Percentiles rank a stretch among this genome's conserved stretches.
phyloP scores from a whole-genome alignment of 164 flowering plant genomes.

The Kingdonia uniflora region DNA sequence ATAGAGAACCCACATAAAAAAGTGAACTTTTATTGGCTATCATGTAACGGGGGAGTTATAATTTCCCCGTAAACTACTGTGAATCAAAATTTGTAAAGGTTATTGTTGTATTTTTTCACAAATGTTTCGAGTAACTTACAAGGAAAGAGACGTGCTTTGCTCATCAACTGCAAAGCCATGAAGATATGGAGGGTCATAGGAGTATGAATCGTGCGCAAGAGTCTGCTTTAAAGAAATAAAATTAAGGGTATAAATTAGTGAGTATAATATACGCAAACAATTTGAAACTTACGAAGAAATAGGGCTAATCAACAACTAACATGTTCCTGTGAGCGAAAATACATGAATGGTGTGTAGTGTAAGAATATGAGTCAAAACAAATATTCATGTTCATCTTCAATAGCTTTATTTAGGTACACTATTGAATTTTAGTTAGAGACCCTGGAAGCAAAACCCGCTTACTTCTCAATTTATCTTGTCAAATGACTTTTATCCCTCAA shows the following conservation, averaged over 20 bases:
- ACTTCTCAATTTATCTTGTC: slow-evolving; percentile 97
- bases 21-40: too few relatives aligned
- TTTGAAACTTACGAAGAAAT: neutral
- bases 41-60: too few relatives aligned
- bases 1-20: too few relatives aligned
- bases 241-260: neutral
- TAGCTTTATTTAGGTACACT: neutral
- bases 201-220: slow-evolving; percentile 75
- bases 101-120: too few relatives aligned
- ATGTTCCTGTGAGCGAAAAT: slow-evolving; percentile 94
- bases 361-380: slow-evolving; percentile 31
- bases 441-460: slow-evolving; percentile 11
- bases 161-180: slow-evolving; percentile 8
- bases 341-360: slow-evolving; percentile 92
- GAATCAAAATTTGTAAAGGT: too few relatives aligned
- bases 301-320: slow-evolving; percentile 20
- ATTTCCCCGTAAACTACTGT: too few relatives aligned
- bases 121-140: too few relatives aligned
- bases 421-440: neutral
- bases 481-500: slow-evolving; percentile 95
- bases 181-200: slow-evolving; percentile 12
- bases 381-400: neutral
- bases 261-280: too few relatives aligned
- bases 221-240: slow-evolving; percentile 34
- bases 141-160: too few relatives aligned